Percentiles rank a stretch among this genome's conserved stretches.
Conservation (phyloP, 768 basidiomycete genomes). For the Hericium rajendrae region DNA sequence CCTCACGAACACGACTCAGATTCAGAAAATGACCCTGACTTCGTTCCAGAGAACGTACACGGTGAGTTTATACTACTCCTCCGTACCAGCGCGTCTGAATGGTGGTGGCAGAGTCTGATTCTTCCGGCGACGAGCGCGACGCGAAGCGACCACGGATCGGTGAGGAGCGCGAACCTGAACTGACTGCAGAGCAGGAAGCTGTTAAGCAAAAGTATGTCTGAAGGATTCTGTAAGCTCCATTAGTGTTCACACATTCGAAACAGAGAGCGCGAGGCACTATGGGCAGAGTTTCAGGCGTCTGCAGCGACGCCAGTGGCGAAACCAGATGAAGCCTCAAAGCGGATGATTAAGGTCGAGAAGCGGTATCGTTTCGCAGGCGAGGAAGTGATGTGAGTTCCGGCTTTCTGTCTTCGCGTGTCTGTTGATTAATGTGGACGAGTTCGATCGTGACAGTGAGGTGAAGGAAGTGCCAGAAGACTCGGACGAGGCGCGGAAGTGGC, state of each 20-base stretch:
- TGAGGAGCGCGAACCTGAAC: slow-evolving; percentile 9
- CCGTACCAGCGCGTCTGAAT: not conserved
- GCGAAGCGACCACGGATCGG: slow-evolving; percentile 26
- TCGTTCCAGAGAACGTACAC: slow-evolving; percentile 43
- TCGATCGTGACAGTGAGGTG: slow-evolving; percentile 43
- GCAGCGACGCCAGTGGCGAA: slow-evolving; percentile 24
- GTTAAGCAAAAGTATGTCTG: slow-evolving; percentile 33
- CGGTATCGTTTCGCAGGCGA: slow-evolving; percentile 72
- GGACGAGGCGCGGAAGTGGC: slow-evolving; percentile 70
- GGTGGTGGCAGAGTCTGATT: slow-evolving; percentile 25
- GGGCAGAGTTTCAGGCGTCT: slow-evolving; percentile 62
- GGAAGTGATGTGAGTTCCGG: slow-evolving; percentile 49
- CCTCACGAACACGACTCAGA: slow-evolving; percentile 30
- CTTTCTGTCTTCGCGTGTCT: not conserved
- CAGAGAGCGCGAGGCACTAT: slow-evolving; percentile 56
- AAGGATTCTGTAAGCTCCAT: too few relatives aligned
- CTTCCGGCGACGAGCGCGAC: slow-evolving; percentile 29
- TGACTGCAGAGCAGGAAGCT: slow-evolving; percentile 26
- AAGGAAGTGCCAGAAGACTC: slow-evolving; percentile 67
- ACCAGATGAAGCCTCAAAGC: slow-evolving; percentile 18
- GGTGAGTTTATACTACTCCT: slow-evolving; percentile 18
- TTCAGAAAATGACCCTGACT: slow-evolving; percentile 66
- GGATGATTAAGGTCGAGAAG: slow-evolving; percentile 58
- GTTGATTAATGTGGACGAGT: slow-evolving; percentile 5
- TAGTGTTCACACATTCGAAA: not conserved